Percentiles rank a stretch among this genome's conserved stretches.
These are phyloP conservation scores for Penicillium fuscoglaucum DNA, from an alignment of 2,329 filamentous ascomycete species.

Conservation along the genomic window DNA sequence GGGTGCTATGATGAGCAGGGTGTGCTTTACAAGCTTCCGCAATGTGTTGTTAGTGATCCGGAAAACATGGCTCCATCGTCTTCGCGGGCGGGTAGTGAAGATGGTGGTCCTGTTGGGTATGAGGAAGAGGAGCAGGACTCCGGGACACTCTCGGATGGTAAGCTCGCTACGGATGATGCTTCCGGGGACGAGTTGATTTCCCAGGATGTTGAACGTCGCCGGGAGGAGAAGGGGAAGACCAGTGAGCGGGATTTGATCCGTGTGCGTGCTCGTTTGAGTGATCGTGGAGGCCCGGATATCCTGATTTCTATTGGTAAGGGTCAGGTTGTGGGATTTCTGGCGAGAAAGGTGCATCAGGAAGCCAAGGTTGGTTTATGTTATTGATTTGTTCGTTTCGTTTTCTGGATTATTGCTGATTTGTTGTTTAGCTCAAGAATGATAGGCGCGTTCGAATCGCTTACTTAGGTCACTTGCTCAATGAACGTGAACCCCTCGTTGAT, in stretches of 20 bases:
- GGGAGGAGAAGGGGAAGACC: slow-evolving; percentile 63
- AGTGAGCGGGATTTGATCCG: slow-evolving; percentile 57
- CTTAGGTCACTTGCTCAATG: slow-evolving; percentile 75
- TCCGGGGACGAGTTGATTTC: slow-evolving; percentile 42
- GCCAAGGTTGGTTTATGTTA: slow-evolving; percentile 56
- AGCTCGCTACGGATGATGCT: slow-evolving; percentile 39
- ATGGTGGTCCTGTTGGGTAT: slow-evolving; percentile 15
- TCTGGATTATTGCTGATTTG: slow-evolving; percentile 7
- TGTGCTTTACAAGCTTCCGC: slow-evolving; percentile 67
- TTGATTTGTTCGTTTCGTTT: slow-evolving; percentile 2
- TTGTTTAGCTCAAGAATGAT: slow-evolving; percentile 55
- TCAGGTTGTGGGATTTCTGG: slow-evolving; percentile 65
- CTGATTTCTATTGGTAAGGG: slow-evolving; percentile 57
- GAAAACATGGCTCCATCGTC: slow-evolving; percentile 49
- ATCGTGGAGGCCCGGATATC: slow-evolving; percentile 63
- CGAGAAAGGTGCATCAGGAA: slow-evolving; percentile 63
- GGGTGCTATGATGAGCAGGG: slow-evolving; percentile 72
- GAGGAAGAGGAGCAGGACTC: slow-evolving; percentile 24
- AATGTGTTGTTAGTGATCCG: slow-evolving; percentile 69
- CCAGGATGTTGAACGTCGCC: slow-evolving; percentile 42
- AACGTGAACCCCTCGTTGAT: slow-evolving; percentile 61
- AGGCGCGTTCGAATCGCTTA: slow-evolving; percentile 72
- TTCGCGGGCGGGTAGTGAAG: slow-evolving; percentile 13
- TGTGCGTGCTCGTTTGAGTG: slow-evolving; percentile 65
- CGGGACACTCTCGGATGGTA: slow-evolving; percentile 33